These are phyloP conservation scores for Daldinia sp. DNA, from an alignment of 2,329 filamentous ascomycete genomes.

Conservation along the genomic window DNA sequence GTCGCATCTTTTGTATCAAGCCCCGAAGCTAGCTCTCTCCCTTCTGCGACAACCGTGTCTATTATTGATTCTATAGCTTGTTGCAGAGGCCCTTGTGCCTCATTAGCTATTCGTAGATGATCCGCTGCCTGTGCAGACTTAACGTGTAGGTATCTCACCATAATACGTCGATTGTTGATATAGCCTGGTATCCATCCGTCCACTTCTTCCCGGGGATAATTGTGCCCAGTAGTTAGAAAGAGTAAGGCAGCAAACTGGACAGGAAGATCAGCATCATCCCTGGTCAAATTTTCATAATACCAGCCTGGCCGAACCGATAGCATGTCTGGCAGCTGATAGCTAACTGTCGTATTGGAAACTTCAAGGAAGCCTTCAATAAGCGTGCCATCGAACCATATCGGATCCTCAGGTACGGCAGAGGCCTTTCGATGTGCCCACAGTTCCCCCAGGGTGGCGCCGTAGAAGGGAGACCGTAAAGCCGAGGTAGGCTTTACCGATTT, in stretches of 20 bases:
- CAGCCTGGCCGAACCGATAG: neutral
- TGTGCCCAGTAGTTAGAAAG: neutral
- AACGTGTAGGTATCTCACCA: no score
- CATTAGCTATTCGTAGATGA: no score
- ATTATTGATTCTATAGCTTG: no score
- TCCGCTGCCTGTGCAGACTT: no score
- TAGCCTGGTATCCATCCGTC: no score
- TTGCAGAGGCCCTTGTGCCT: no score
- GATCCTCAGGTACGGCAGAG: neutral
- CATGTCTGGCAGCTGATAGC: neutral
- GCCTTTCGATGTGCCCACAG: neutral
- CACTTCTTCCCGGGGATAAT: neutral
- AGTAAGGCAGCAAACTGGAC: neutral
- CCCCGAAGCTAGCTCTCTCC: neutral
- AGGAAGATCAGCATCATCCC: neutral
- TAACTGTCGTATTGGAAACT: neutral
- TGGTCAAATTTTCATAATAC: neutral
- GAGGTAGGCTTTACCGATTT: neutral
- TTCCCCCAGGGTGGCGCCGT: neutral
- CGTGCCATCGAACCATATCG: slow-evolving; percentile 8
- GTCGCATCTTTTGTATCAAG: neutral
- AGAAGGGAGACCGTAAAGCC: neutral
- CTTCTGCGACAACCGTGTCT: neutral
- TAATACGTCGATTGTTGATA: no score
- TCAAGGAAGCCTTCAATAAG: neutral